Conservation (phyloP, 208 protist genomes). For the Trypanosoma caninum region DNA sequence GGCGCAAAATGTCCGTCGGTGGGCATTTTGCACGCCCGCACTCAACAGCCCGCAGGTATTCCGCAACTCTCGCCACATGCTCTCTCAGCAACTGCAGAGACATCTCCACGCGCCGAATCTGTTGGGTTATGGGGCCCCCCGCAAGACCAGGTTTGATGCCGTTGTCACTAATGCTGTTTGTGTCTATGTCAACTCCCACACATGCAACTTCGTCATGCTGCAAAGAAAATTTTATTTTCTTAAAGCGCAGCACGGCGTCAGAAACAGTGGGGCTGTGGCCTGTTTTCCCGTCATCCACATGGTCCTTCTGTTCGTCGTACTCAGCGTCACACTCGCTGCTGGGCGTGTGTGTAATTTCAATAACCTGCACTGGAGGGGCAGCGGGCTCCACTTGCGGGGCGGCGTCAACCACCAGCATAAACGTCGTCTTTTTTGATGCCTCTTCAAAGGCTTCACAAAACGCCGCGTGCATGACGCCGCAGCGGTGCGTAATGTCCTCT, state of each 20-base stretch:
- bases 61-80: slow-evolving; percentile 23
- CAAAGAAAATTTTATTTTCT: slow-evolving; percentile 12
- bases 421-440: slow-evolving; percentile 9
- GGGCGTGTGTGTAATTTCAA: slow-evolving; percentile 16
- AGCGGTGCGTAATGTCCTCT: slow-evolving; percentile 11
- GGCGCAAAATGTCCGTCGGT: slow-evolving; percentile 19
- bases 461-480: slow-evolving; percentile 12
- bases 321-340: not conserved
- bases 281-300: not conserved
- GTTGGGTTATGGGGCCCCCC: not conserved
- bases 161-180: not conserved
- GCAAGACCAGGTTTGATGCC: not conserved
- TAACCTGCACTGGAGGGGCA: slow-evolving; percentile 27
- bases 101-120: slow-evolving; percentile 4
- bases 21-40: slow-evolving; percentile 3
- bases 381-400: slow-evolving; percentile 6
- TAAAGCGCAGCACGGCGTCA: slow-evolving; percentile 11
- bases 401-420: slow-evolving; percentile 31
- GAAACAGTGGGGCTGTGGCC: not conserved
- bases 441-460: slow-evolving; percentile 19
- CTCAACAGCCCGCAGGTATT: slow-evolving; percentile 34
- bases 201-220: slow-evolving; percentile 29
- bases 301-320: not conserved
- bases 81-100: slow-evolving; percentile 30
- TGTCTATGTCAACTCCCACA: slow-evolving; percentile 27